Base-by-base conservation (phyloP, 352 stramenopile genomes). In the Globisporangium cylindrosporum region DNA sequence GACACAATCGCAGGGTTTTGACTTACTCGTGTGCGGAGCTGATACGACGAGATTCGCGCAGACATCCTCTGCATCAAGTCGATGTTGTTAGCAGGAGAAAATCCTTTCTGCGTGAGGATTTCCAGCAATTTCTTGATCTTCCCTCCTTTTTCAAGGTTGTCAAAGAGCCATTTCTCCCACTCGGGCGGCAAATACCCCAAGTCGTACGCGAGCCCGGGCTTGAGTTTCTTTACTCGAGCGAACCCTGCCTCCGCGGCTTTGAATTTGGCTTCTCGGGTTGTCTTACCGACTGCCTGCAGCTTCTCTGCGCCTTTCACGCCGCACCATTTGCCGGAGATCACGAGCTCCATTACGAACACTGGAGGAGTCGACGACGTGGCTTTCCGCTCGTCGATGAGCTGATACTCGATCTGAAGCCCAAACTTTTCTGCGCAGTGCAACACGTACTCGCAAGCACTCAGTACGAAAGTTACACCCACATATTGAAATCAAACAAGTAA, bases 251-350 rank as follows among this genome's bases (percentile, higher is more conserved):
- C 79, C 1, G 84, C 86, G 46, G 74, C 84, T 58, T 83, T 82
- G 71, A 90, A 88, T 59, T 94, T 94, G 61, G 86, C 84, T 57
- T 94, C 84, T 62, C 81, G 81, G 1, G 82, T 90, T 3, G 78
- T 86, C 61, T 77, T 84, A 0, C 84, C 84, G 3, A 78, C 63
- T 1, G 72, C 73, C 65, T 83, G 75, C 2, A 92, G 68, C 27
- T 53, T 73, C 58, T 81, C 72, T 38, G 59, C 55, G n/a, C 77
- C 73, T 9, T 67, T 74, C 0, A 77, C 59, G 1, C 81, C 46
- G 51, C 82, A 87, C 49, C 76, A 87, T 70, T 90, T 87, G 20
- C 81, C 78, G 8, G 73, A 57, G 22, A 93, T 73, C 41, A 69
- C 70, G 49, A 92, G 62, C 56, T 86, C 70, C 73, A 94, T 84